phyloP scores from a whole-genome alignment of 345 rosid species.

The Gossypioides kirkii region DNA sequence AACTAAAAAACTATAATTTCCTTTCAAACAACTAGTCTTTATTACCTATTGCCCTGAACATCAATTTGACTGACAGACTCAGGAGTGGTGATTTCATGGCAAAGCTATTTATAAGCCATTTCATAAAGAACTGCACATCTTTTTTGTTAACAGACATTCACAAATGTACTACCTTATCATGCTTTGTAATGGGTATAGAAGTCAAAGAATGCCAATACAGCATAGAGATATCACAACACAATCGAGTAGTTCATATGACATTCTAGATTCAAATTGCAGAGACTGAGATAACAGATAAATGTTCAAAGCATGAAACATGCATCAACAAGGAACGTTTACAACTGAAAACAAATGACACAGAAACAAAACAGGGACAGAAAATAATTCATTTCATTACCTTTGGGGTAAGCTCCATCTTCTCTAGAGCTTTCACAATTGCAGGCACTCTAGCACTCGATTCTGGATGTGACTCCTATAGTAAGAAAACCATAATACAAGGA shows the following conservation, averaged over 20 bases:
- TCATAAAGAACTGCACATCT: neutral
- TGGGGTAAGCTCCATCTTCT: conserved; percentile 65
- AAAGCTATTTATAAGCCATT: neutral
- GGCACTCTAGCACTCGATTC: conserved; percentile 92
- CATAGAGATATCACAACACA: neutral
- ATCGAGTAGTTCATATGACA: neutral
- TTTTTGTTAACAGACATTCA: neutral
- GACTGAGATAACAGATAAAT: neutral
- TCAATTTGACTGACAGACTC: neutral
- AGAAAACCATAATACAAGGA: conserved; percentile 6
- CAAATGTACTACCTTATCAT: neutral
- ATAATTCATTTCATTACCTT: conserved; percentile 37
- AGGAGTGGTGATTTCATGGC: neutral
- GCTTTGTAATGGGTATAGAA: neutral
- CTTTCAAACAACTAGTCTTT: neutral
- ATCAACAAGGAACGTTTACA: neutral
- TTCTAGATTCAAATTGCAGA: neutral
- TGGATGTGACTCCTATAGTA: conserved; percentile 76
- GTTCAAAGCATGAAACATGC: too few species aligned
- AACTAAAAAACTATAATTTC: neutral
- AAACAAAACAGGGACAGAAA: neutral
- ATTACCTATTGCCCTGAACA: neutral
- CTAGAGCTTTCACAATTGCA: conserved; percentile 75
- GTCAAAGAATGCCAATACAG: neutral
- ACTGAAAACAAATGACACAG: neutral